Conservation (phyloP, 116 monocot genomes). For the Thalassia testudinum region DNA sequence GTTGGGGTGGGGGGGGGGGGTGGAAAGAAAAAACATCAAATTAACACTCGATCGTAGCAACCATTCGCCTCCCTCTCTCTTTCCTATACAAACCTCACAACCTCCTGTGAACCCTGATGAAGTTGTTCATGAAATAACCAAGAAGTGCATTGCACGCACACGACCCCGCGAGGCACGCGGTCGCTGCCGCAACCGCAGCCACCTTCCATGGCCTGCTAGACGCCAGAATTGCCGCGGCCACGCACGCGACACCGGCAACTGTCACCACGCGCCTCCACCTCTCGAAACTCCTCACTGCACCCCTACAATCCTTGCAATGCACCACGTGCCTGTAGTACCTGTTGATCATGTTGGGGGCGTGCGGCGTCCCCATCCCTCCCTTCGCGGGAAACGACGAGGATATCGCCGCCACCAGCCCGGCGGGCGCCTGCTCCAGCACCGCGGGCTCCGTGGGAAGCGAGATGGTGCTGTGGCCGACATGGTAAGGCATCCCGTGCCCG, state of each 20-base stretch:
- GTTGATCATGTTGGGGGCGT: conserved; percentile 32
- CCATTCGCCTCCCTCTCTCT: no score
- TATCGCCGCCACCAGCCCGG: conserved; percentile 35
- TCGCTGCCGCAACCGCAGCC: conserved; percentile 11
- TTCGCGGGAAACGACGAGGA: conserved; percentile 57
- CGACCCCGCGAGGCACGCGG: conserved; percentile 11
- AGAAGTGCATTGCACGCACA: conserved; percentile 17
- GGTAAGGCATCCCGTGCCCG: conserved; percentile 76
- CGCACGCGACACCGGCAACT: conserved; percentile 8
- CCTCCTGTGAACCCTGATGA: conserved; percentile 45
- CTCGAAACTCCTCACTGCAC: conserved; percentile 12
- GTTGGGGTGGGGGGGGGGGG: no score
- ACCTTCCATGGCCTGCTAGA: conserved; percentile 32
- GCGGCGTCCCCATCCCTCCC: conserved; percentile 30
- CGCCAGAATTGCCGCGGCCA: conserved; percentile 30
- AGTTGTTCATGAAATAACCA: conserved; percentile 30
- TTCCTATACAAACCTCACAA: no score
- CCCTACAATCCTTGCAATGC: conserved; percentile 58
- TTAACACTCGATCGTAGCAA: no score
- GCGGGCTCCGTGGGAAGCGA: conserved; percentile 38
- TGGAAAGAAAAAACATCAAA: no score
- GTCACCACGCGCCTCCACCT: conserved; percentile 27
- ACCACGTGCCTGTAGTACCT: conserved; percentile 63
- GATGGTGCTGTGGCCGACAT: conserved; percentile 50
- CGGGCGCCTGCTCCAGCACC: conserved; percentile 49